Base-by-base conservation (phyloP, 2,329 filamentous ascomycete genomes). In the Aureobasidium sp. region DNA sequence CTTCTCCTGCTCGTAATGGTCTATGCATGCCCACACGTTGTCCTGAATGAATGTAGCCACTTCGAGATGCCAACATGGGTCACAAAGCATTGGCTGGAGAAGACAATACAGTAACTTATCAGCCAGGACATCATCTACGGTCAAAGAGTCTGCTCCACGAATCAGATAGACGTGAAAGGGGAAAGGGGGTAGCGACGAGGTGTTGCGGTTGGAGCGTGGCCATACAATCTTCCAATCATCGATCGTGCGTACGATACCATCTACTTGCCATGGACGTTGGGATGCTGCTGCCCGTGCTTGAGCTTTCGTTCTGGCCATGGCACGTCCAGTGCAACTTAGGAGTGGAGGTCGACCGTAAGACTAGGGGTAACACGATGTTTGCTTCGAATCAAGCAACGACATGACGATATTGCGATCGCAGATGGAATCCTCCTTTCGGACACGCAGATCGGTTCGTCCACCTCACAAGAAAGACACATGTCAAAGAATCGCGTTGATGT, bases 1-100 rank as follows among this genome's bases (percentile, higher is more conserved):
- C 20, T 20, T 32, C 26, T 29, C 37, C 23, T 56, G 23, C 9
- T 56, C 37, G 37, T 32, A 42, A 32, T 56, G 52, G 1, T 56
- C 52, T n/a, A 44, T 10, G 27, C 53, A 57, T 17, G 37, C 53
- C 8, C 44, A 44, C 0, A 57, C 15, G n/a, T 57, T 57, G 2
- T 57, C 37, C 10, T 34, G 53, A 20, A 44, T 15, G 3, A 17
- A 13, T 3, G 36, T 39, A 17, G 32, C 29, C 10, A 46, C 8
- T n/a, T 57, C 39, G 10, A 57, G 39, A 34, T 57, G 39, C 53
- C 27, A 57, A 27, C 53, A 26, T 9, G 53, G 53, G n/a, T 57
- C 53, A 7, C 17, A 6, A 12, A 46, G 27, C 37, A 5, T 20
- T 53, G 34, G 15, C 8, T 15, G 8, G 13, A 41, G 2, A 41